Evolutionary conservation across 2,329 filamentous ascomycete genomes (phyloP).

Genomic region (Colletotrichum theobromicola): DNA sequence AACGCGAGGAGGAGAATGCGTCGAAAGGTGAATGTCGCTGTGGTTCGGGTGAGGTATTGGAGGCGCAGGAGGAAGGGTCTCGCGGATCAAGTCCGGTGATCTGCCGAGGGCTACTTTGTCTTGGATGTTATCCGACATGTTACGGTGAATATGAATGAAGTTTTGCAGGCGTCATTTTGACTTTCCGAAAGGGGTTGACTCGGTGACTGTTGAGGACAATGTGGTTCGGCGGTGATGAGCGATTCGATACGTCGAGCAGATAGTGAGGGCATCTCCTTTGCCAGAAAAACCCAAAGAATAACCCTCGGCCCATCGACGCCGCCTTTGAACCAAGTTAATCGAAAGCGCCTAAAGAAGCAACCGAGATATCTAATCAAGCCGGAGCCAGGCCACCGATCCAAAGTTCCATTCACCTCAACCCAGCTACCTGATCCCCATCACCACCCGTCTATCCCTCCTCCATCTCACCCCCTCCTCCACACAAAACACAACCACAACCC

Average conservation of each 20-base stretch:
- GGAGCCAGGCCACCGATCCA: accelerated
- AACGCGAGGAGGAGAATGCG: accelerated
- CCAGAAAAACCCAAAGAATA: no score
- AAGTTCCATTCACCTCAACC: accelerated
- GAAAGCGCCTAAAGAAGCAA: no score
- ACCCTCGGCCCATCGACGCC: accelerated
- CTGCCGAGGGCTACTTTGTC: accelerated
- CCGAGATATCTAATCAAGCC: no score
- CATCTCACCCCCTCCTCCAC: background rate
- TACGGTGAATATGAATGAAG: no score
- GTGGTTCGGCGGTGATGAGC: accelerated
- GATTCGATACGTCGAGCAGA: no score
- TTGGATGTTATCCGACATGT: no score
- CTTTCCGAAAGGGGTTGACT: no score
- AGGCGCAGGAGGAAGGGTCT: background rate
- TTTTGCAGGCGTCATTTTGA: no score
- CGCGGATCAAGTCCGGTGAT: accelerated
- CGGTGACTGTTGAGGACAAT: no score
- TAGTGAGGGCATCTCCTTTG: accelerated
- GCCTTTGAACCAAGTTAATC: no score
- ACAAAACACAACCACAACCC: background rate
- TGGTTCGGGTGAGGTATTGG: accelerated
- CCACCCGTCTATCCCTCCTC: background rate
- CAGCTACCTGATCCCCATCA: background rate
- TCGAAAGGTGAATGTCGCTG: accelerated